Base-by-base conservation (phyloP, 495 filamentous ascomycete genomes). In the Penicillium chermesinum region DNA sequence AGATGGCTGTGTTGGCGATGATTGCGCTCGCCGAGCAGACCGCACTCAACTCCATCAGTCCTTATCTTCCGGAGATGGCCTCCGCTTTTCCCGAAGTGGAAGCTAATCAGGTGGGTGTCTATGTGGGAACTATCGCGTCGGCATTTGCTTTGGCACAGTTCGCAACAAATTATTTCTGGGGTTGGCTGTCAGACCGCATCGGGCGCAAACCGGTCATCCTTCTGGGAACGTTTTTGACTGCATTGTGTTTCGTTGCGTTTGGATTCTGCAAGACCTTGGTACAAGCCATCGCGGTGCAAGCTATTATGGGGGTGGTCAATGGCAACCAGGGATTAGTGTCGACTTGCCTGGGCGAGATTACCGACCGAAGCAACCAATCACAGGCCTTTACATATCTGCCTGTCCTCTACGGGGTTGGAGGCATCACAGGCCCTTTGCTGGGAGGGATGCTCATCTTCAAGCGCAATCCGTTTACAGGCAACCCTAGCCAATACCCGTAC, bases 181-280 rank as follows among this genome's bases (percentile, higher is more conserved):
- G 93, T 5, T 91, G 86, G 76, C 60, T 95, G 30, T 91, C 86
- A 2, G 93, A 98, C 66, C 76, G 82, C 14, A 77, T 96, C 36
- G 93, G 93, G n/a, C 74, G 93, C 46, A 97, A 97, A 58, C 93
- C 94, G 0, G 85, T 95, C 18, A 88, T 98, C 51, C 64, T 98
- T 41, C 61, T 82, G n/a, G 93, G 94, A 6, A 96, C 94, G 1
- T 61, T 89, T 20, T 64, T 91, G 38, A 88, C 94, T 8, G 84
- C 86, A 30, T 69, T 71, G 10, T 93, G 87, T 58, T 96, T 98
- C 55, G 54, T 86, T 8, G 86, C 79, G 1, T 97, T 97, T 62
- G 93, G 93, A 1, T 89, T 96, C 53, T 91, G 89, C 61, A 80
- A 67, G 53, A 91, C 77, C 1, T 78, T 96, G 20, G 82, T 77